A percentile compares a stretch with the other conserved stretches of the same genome.
Evolutionary conservation across 1,139 yeast species (phyloP).

Genomic region (Saccharomycopsis hybrid): DNA sequence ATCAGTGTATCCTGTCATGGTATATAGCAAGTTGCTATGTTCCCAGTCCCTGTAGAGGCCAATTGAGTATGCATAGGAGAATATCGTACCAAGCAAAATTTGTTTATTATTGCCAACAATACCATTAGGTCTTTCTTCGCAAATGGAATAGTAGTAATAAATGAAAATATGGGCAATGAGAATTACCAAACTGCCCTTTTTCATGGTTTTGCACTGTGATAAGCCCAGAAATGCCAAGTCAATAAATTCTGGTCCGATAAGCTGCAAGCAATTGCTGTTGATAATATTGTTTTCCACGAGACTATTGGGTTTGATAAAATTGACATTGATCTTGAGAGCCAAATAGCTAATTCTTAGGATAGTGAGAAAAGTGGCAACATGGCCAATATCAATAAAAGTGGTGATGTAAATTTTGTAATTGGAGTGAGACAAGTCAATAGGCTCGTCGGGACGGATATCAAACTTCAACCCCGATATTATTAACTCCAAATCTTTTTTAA

Average conservation of each 20-base stretch:
- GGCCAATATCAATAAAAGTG: conserved; percentile 5
- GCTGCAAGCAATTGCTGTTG: conserved; percentile 5
- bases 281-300: conserved; percentile 11
- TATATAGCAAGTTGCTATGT: too few relatives aligned
- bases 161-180: conserved; percentile 6
- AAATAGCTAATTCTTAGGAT: conserved; percentile 11
- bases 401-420: conserved; percentile 8
- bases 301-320: background rate
- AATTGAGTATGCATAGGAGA: background rate
- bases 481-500: conserved; percentile 12
- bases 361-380: conserved; percentile 10
- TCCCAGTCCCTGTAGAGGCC: conserved; percentile 13
- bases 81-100: conserved; percentile 2
- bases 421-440: background rate
- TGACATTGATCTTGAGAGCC: conserved; percentile 9
- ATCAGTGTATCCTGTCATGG: too few relatives aligned
- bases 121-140: conserved; percentile 6
- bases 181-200: conserved; percentile 6
- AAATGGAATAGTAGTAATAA: conserved; percentile 3
- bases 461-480: conserved; percentile 7
- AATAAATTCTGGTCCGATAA: conserved; percentile 12
- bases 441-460: background rate
- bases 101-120: conserved; percentile 1
- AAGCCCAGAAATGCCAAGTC: conserved; percentile 15
- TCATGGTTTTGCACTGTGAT: conserved; percentile 10